Conservation (phyloP, 164 flowering plant genomes). For the Magnolia sinica region DNA sequence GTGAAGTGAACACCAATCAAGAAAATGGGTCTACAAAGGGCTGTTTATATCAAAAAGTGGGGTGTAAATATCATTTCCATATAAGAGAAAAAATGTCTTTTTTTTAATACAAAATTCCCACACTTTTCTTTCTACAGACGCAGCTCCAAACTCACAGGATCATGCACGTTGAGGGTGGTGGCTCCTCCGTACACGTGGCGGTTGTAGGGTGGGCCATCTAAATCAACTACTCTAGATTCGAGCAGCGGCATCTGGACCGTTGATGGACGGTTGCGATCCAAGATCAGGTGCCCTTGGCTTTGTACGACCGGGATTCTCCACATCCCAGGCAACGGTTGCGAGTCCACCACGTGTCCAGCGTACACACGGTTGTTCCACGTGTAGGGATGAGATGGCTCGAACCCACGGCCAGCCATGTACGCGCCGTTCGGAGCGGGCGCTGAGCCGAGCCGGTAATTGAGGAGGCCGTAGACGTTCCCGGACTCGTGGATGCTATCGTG, state of each 20-base stretch:
- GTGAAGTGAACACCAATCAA: not conserved
- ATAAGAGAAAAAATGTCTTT: not conserved
- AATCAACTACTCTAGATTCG: constrained; percentile 24
- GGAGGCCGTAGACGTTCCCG: constrained; percentile 48
- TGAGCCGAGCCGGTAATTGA: constrained; percentile 33
- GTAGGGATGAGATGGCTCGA: not conserved
- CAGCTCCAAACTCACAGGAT: constrained; percentile 89
- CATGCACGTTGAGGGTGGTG: constrained; percentile 35
- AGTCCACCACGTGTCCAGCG: constrained; percentile 21
- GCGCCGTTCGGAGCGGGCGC: constrained; percentile 5
- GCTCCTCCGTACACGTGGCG: constrained; percentile 33
- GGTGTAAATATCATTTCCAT: not conserved
- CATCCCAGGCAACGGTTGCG: constrained; percentile 36
- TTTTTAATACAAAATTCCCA: not conserved
- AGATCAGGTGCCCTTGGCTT: constrained; percentile 18
- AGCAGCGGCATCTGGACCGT: constrained; percentile 10
- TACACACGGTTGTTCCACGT: constrained; percentile 24
- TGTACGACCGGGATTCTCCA: constrained; percentile 55
- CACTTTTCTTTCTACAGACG: constrained; percentile 43
- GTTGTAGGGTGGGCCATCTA: constrained; percentile 16
- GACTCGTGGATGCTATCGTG: constrained; percentile 30
- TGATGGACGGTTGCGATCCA: constrained; percentile 21
- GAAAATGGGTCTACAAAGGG: not conserved
- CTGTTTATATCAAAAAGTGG: not conserved
- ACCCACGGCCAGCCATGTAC: not conserved